Conservation (phyloP, 257 asterid genomes). For the Scutellaria minor region DNA sequence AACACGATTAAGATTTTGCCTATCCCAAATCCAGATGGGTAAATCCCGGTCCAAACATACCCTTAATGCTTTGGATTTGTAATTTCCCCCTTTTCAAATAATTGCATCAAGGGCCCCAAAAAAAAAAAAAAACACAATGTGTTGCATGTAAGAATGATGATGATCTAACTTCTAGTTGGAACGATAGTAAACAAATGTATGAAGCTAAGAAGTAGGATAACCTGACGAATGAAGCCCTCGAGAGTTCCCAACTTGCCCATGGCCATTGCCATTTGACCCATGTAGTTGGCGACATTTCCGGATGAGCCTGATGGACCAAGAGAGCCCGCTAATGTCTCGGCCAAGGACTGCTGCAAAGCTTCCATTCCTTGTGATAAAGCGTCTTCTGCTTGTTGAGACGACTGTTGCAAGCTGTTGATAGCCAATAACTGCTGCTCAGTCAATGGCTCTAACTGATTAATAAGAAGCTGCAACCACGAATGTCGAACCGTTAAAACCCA, state of each 20-base stretch:
- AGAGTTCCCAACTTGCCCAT: slow-evolving; percentile 95
- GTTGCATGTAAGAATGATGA: too few relatives aligned
- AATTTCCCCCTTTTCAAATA: too few relatives aligned
- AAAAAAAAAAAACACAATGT: too few relatives aligned
- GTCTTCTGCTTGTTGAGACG: slow-evolving; percentile 93
- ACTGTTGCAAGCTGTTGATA: slow-evolving; percentile 81
- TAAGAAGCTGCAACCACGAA: slow-evolving; percentile 69
- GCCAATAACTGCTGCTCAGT: slow-evolving; percentile 87
- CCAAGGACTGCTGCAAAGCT: slow-evolving; percentile 91
- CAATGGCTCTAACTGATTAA: slow-evolving; percentile 87
- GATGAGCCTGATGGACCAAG: slow-evolving; percentile 79
- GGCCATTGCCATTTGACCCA: slow-evolving; percentile 99
- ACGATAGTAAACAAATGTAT: slow-evolving; percentile 4
- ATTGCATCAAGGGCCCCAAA: too few relatives aligned
- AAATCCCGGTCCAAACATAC: too few relatives aligned
- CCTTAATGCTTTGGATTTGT: too few relatives aligned
- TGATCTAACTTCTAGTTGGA: neutral
- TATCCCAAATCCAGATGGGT: too few relatives aligned
- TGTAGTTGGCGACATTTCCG: slow-evolving; percentile 89
- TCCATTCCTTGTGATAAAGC: slow-evolving; percentile 98
- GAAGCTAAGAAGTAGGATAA: slow-evolving; percentile 27
- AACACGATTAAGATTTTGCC: too few relatives aligned
- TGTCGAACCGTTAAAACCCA: neutral
- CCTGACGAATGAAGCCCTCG: slow-evolving; percentile 96
- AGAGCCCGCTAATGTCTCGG: slow-evolving; percentile 90